Evolutionary conservation across 768 basidiomycete genomes (phyloP).

Genomic region (Leccinum pellstonianum): DNA sequence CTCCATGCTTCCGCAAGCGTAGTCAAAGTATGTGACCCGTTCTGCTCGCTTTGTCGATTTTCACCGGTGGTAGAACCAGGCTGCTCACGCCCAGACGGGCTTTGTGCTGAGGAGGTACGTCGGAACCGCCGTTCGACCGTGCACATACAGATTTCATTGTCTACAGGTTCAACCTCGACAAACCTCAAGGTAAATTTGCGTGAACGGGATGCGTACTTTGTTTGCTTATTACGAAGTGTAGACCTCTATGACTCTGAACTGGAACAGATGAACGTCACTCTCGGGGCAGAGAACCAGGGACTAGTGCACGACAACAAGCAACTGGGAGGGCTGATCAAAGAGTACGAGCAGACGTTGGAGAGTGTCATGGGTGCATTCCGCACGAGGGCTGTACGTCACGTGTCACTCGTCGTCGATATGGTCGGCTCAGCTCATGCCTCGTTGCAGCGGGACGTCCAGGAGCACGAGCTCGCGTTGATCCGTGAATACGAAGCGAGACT

Average conservation of each 20-base stretch:
- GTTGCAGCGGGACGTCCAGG: slow-evolving; percentile 83
- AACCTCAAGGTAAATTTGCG: slow-evolving; percentile 62
- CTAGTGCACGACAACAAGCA: slow-evolving; percentile 96
- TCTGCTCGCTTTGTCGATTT: not conserved
- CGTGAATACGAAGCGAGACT: slow-evolving; percentile 89
- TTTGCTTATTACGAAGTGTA: slow-evolving; percentile 32
- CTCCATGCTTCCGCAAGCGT: slow-evolving; percentile 72
- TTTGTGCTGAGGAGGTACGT: slow-evolving; percentile 82
- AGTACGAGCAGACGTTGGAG: slow-evolving; percentile 96
- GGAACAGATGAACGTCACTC: slow-evolving; percentile 80
- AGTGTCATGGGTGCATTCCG: slow-evolving; percentile 91
- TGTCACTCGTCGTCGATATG: not conserved
- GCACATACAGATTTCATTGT: slow-evolving; percentile 1
- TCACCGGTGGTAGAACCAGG: slow-evolving; percentile 59
- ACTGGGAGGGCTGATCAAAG: slow-evolving; percentile 83
- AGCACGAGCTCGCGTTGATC: slow-evolving; percentile 84
- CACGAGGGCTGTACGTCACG: slow-evolving; percentile 75
- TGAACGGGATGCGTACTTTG: not conserved
- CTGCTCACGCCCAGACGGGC: slow-evolving; percentile 86
- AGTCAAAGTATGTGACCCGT: slow-evolving; percentile 64
- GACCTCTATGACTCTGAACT: slow-evolving; percentile 90
- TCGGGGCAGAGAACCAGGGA: slow-evolving; percentile 78
- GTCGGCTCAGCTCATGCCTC: not conserved
- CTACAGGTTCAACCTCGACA: slow-evolving; percentile 80
- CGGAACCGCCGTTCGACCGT: not conserved